phyloP scores from a whole-genome alignment of 257 asterid genomes.

The Galeopsis tetrahit region DNA sequence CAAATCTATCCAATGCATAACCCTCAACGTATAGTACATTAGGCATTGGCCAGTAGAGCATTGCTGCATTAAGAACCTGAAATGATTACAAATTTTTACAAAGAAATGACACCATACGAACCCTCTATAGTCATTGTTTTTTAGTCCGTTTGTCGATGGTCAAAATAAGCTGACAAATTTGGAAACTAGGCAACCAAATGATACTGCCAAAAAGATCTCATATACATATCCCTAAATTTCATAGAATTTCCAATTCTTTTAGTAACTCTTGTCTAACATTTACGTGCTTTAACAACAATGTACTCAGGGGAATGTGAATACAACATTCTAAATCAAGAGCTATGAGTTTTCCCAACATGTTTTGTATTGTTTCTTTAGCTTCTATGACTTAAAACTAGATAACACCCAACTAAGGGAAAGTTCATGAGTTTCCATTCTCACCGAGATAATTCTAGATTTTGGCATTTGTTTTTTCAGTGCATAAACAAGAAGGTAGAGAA shows the following conservation, averaged over 20 bases:
- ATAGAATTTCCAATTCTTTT: not conserved
- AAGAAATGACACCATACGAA: conserved; percentile 23
- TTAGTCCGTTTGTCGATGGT: not conserved
- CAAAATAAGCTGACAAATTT: not conserved
- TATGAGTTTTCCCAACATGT: not conserved
- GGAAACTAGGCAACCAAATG: not conserved
- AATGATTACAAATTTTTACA: conserved; percentile 42
- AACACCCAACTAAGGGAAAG: not conserved
- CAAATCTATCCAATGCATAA: conserved; percentile 88
- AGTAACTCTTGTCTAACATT: not conserved
- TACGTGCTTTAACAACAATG: not conserved
- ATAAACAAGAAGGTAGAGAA: not conserved
- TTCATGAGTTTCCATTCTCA: not conserved
- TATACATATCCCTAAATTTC: conserved; percentile 12
- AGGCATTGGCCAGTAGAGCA: conserved; percentile 96
- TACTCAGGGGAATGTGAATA: not conserved
- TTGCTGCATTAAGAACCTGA: conserved; percentile 99
- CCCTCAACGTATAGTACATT: conserved; percentile 92
- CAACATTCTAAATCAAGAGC: not conserved
- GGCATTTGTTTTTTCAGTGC: not conserved
- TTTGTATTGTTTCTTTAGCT: too few species aligned
- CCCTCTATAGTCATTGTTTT: not conserved
- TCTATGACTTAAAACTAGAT: not conserved
- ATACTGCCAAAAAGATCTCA: not conserved
- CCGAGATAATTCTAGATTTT: not conserved